These are phyloP conservation scores for Candida anglica DNA, from an alignment of 805 yeast species.

Conservation along the genomic window DNA sequence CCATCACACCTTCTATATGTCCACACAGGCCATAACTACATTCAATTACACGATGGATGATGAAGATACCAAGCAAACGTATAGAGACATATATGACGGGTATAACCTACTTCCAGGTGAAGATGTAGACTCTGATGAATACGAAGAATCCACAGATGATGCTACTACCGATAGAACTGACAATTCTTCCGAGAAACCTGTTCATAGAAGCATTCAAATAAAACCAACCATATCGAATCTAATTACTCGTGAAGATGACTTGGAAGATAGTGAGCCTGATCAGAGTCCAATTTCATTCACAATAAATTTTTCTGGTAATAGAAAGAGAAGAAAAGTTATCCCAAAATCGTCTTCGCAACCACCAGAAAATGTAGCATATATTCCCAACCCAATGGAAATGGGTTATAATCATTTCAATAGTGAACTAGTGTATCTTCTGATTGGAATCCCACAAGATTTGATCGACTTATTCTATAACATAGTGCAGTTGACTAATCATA, in stretches of 20 bases:
- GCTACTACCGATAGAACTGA: neutral
- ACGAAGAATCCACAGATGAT: neutral
- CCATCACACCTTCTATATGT: slow-evolving; percentile 35
- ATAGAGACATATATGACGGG: slow-evolving; percentile 39
- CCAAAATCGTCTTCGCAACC: slow-evolving; percentile 1
- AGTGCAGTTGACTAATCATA: slow-evolving; percentile 48
- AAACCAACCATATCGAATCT: slow-evolving; percentile 22
- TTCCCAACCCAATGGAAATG: slow-evolving; percentile 2
- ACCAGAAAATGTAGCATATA: neutral
- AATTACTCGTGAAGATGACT: slow-evolving; percentile 7
- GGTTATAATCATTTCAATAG: slow-evolving; percentile 4
- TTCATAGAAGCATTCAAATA: slow-evolving; percentile 5
- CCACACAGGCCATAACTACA: slow-evolving; percentile 47
- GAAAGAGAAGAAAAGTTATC: slow-evolving; percentile 5
- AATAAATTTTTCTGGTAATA: slow-evolving; percentile 17
- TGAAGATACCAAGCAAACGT: slow-evolving; percentile 33
- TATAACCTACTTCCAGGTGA: slow-evolving; percentile 25
- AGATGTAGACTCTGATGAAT: slow-evolving; percentile 10
- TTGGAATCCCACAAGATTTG: slow-evolving; percentile 46
- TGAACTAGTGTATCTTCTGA: slow-evolving; percentile 32
- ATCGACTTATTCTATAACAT: slow-evolving; percentile 44
- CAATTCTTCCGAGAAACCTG: neutral
- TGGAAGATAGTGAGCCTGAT: slow-evolving; percentile 10
- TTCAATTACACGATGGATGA: slow-evolving; percentile 41
- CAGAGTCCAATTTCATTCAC: slow-evolving; percentile 26